Percentiles rank a stretch among this genome's conserved stretches.
Conservation (phyloP, 257 asterid species). For the Solanum paucissectum region DNA sequence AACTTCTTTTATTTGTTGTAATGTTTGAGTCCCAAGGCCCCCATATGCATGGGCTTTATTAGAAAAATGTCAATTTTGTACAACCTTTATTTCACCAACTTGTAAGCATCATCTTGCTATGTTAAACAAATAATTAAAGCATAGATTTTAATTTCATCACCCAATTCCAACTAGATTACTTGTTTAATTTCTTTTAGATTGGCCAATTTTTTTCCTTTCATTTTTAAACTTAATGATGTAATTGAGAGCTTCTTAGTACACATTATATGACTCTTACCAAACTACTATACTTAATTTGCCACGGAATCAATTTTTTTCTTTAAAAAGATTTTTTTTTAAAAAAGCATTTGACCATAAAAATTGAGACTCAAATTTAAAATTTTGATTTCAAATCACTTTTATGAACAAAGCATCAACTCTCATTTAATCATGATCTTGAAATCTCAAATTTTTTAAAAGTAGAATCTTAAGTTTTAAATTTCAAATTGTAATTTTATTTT, state of each 20-base stretch:
- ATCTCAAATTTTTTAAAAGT: neutral
- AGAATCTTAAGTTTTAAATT: too few species aligned
- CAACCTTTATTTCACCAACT: neutral
- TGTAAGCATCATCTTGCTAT: neutral
- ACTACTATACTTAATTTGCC: neutral
- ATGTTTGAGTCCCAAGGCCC: neutral
- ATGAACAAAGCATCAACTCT: too few species aligned
- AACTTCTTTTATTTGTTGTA: neutral
- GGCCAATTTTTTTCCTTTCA: neutral
- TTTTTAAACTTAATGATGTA: neutral
- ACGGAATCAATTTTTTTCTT: neutral
- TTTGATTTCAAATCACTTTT: too few species aligned
- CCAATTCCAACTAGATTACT: slow-evolving; percentile 14
- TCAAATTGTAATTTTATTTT: too few species aligned
- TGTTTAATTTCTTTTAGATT: neutral
- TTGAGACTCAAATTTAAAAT: neutral
- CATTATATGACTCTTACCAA: neutral
- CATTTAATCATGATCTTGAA: too few species aligned
- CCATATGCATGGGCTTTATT: neutral
- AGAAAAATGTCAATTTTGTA: neutral
- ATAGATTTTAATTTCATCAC: neutral
- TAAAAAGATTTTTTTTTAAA: too few species aligned
- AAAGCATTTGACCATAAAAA: too few species aligned
- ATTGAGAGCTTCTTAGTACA: neutral
- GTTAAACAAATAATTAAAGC: neutral